A percentile compares a stretch with the other conserved stretches of the same genome.
phyloP scores from a whole-genome alignment of 495 filamentous ascomycete species.

The Opeltia flavorubescens region DNA sequence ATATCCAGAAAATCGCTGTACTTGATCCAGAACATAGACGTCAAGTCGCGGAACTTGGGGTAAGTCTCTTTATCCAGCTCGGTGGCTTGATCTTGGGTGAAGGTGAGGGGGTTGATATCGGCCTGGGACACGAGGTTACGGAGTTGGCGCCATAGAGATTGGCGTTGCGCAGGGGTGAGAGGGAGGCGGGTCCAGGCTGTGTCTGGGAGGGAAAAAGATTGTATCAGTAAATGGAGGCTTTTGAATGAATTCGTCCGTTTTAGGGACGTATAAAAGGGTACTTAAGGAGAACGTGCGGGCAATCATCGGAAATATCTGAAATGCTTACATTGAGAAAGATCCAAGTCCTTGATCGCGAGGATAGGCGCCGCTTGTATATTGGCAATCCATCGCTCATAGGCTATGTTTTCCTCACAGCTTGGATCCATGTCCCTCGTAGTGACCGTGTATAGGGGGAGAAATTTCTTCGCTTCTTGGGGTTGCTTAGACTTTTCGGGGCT shows the following conservation, averaged over 20 bases:
- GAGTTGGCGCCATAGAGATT: constrained; percentile 39
- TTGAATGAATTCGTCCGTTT: too few relatives aligned
- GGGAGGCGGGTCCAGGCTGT: constrained; percentile 50
- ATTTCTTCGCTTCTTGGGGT: constrained; percentile 31
- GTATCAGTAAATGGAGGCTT: too few relatives aligned
- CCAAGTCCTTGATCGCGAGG: constrained; percentile 61
- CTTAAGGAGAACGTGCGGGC: not conserved
- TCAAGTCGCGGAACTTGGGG: constrained; percentile 39
- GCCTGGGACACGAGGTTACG: constrained; percentile 35
- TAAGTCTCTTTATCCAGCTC: constrained; percentile 24
- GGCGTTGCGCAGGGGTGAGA: constrained; percentile 31
- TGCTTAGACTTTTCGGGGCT: constrained; percentile 30
- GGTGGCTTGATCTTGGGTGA: constrained; percentile 3
- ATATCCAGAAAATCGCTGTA: constrained; percentile 63
- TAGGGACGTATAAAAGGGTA: too few relatives aligned
- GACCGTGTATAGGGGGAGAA: constrained; percentile 38
- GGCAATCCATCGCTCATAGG: constrained; percentile 57
- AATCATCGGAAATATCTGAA: too few relatives aligned
- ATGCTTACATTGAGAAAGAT: constrained; percentile 54
- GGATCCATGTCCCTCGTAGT: constrained; percentile 34
- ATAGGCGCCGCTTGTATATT: constrained; percentile 64
- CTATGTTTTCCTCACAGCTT: constrained; percentile 24
- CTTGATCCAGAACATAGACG: constrained; percentile 66
- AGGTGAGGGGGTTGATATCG: constrained; percentile 13
- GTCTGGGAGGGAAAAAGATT: constrained; percentile 37